Evolutionary conservation across 495 filamentous ascomycete species (phyloP).

Genomic region (Bryoglossum gracile): DNA sequence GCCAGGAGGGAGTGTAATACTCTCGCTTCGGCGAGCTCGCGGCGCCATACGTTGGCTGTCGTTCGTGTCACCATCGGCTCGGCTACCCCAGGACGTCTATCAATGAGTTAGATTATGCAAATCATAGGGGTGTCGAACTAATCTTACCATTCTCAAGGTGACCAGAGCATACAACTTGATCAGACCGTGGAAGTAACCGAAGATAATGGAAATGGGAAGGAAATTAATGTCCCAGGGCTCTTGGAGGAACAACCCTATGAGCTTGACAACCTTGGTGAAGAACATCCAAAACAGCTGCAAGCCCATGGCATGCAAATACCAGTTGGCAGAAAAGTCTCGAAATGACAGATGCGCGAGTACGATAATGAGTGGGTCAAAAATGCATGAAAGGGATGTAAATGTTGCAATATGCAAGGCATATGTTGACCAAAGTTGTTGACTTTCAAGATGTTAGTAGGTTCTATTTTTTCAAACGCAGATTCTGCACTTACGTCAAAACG

Average conservation of each 20-base stretch:
- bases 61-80: conserved; percentile 58
- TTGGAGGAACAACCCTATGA: conserved; percentile 63
- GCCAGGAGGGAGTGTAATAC: conserved; percentile 37
- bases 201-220: conserved; percentile 66
- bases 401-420: conserved; percentile 72
- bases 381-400: conserved; percentile 60
- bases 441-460: conserved; percentile 25
- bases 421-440: conserved; percentile 65
- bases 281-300: conserved; percentile 58
- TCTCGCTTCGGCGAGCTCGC: conserved; percentile 40
- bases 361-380: conserved; percentile 57
- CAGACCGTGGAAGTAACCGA: conserved; percentile 69
- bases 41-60: conserved; percentile 48
- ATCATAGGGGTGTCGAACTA: too few relatives aligned
- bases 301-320: conserved; percentile 38
- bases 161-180: conserved; percentile 70
- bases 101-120: too few relatives aligned
- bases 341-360: conserved; percentile 43
- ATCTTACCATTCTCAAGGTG: conserved; percentile 61
- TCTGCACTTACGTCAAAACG: conserved; percentile 55
- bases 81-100: conserved; percentile 63
- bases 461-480: not conserved
- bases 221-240: conserved; percentile 62
- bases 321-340: conserved; percentile 33
- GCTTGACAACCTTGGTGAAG: conserved; percentile 70